Conservation (phyloP, 371 early-diverging fungal species). For the Mortierella sp. region DNA sequence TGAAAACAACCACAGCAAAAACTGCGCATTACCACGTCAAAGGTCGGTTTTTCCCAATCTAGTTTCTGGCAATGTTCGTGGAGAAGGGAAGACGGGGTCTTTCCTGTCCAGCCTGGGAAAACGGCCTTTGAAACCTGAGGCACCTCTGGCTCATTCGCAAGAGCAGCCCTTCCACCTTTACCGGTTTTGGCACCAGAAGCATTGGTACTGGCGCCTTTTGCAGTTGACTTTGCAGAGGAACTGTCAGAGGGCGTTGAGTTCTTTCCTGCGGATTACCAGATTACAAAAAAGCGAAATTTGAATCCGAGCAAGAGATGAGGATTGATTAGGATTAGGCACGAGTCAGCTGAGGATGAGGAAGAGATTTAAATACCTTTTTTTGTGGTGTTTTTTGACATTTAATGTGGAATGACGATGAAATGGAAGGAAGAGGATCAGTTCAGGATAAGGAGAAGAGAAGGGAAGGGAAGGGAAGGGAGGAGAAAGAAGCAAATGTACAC, state of each 20-base stretch:
- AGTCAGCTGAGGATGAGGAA: too few species aligned
- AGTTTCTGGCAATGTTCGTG: slow-evolving; percentile 84
- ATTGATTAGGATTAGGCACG: too few species aligned
- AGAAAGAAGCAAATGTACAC: too few species aligned
- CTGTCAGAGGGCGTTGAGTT: not conserved
- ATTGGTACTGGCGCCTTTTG: slow-evolving; percentile 14
- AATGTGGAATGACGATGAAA: not conserved
- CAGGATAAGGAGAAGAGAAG: too few species aligned
- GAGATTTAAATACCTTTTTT: slow-evolving; percentile 27
- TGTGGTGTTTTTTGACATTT: slow-evolving; percentile 38
- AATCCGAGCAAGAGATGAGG: too few species aligned
- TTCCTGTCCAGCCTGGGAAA: slow-evolving; percentile 90
- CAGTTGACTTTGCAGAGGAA: slow-evolving; percentile 4
- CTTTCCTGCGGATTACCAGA: slow-evolving; percentile 26
- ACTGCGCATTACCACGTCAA: slow-evolving; percentile 61
- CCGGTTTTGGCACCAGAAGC: not conserved
- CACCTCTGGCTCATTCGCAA: slow-evolving; percentile 20
- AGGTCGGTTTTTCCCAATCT: slow-evolving; percentile 83
- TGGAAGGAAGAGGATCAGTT: not conserved
- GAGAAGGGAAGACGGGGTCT: slow-evolving; percentile 82
- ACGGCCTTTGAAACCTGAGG: slow-evolving; percentile 54
- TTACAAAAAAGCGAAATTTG: not conserved
- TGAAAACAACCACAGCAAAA: not conserved
- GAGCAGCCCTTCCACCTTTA: slow-evolving; percentile 25
- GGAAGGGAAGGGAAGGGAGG: too few species aligned